Conservation (phyloP, 148 eudicot genomes). For the Vaccinium darrowii region DNA sequence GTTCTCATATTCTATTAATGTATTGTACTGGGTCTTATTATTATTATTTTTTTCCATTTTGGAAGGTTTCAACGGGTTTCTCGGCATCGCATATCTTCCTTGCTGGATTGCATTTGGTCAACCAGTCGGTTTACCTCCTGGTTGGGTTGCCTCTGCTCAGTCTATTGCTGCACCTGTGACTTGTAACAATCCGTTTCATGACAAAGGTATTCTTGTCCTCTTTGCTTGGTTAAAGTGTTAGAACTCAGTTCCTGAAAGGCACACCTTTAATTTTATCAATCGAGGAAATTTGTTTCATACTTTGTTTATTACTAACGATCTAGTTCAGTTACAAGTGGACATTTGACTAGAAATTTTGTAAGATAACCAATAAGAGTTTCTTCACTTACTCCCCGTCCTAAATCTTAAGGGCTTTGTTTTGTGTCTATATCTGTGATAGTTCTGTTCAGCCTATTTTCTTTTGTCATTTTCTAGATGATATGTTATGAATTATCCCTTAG, state of each 20-base stretch:
- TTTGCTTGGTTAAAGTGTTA: neutral
- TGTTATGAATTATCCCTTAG: neutral
- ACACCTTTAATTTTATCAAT: neutral
- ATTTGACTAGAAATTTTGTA: neutral
- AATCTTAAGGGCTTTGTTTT: neutral
- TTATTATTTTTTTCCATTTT: neutral
- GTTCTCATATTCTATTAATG: neutral
- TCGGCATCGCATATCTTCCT: neutral
- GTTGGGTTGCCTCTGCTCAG: neutral
- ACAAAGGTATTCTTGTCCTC: neutral
- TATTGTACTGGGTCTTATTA: neutral
- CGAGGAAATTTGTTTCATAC: neutral
- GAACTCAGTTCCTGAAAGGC: neutral
- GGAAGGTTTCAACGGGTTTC: neutral
- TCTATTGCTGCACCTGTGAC: neutral
- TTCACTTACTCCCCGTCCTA: neutral
- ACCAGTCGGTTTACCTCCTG: neutral
- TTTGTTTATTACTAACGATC: neutral
- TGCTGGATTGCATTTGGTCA: neutral
- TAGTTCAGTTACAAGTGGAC: neutral
- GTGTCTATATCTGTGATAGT: neutral
- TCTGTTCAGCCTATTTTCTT: neutral
- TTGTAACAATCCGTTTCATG: neutral
- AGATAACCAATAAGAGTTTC: neutral
- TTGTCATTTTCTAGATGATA: neutral